These are phyloP conservation scores for Aspergillus funiculosus DNA, from an alignment of 495 filamentous ascomycete species.

Conservation along the genomic window DNA sequence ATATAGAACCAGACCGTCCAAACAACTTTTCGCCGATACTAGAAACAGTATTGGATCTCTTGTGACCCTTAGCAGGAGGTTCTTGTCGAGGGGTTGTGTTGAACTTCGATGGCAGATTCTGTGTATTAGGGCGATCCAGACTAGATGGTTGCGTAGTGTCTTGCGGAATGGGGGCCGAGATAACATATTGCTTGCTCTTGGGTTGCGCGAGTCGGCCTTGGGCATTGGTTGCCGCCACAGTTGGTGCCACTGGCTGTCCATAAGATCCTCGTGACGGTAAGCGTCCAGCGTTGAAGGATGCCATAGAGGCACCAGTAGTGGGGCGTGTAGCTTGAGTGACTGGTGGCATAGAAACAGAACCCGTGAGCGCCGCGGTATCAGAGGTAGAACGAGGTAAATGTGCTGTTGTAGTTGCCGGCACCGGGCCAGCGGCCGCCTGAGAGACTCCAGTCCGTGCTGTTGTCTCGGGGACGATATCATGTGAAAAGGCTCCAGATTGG, in stretches of 20 bases:
- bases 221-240: conserved; percentile 82
- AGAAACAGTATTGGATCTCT: conserved; percentile 83
- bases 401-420: conserved; percentile 20
- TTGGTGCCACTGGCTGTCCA: conserved; percentile 79
- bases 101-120: conserved; percentile 40
- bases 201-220: conserved; percentile 89
- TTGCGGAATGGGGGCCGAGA: conserved; percentile 64
- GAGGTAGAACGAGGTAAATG: conserved; percentile 53
- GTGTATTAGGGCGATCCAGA: conserved; percentile 57
- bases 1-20: conserved; percentile 71
- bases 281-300: conserved; percentile 56
- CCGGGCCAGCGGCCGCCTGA: conserved; percentile 10
- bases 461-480: conserved; percentile 9
- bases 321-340: conserved; percentile 54
- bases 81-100: conserved; percentile 43
- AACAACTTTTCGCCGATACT: conserved; percentile 74
- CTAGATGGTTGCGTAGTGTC: conserved; percentile 31
- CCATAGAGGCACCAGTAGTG: conserved; percentile 75
- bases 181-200: conserved; percentile 66
- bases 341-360: conserved; percentile 38
- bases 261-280: conserved; percentile 81
- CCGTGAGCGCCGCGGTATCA: conserved; percentile 46
- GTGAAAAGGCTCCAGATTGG: neutral
- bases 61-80: conserved; percentile 67
- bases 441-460: conserved; percentile 7